Conservation (phyloP, 2,329 filamentous ascomycete genomes). For the Pseudogymnoascus sp. region DNA sequence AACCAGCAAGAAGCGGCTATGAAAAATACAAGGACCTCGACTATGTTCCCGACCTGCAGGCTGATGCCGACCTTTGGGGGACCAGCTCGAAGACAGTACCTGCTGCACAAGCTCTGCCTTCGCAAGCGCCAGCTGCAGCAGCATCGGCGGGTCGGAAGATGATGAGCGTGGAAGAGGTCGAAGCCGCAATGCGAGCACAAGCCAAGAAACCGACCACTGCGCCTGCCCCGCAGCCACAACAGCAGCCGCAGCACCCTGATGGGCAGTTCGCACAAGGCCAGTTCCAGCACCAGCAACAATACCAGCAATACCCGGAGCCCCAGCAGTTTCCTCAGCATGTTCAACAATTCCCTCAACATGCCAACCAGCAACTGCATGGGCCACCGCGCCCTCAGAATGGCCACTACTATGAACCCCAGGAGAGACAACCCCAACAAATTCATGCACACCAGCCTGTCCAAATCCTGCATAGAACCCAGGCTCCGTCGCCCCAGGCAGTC, state of each 20-base stretch:
- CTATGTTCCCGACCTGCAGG: constrained; percentile 82
- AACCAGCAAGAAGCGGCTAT: constrained; percentile 73
- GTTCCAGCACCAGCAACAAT: constrained; percentile 19
- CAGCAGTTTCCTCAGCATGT: constrained; percentile 27
- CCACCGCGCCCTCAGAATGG: constrained; percentile 20
- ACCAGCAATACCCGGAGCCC: constrained; percentile 11
- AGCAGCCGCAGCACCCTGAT: constrained; percentile 14
- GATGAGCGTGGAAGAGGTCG: constrained; percentile 94
- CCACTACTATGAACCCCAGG: constrained; percentile 2
- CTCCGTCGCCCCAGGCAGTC: constrained; percentile 20
- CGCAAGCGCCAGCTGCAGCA: constrained; percentile 27
- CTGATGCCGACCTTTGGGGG: constrained; percentile 90
- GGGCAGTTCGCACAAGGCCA: constrained; percentile 27
- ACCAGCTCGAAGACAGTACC: constrained; percentile 51
- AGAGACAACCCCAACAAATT: constrained; percentile 6
- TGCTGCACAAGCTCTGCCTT: constrained; percentile 18
- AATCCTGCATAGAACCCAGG: constrained; percentile 18
- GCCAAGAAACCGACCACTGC: constrained; percentile 42
- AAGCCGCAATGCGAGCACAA: constrained; percentile 80
- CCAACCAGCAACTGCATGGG: constrained; percentile 20
- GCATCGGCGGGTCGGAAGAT: constrained; percentile 57
- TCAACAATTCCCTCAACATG: constrained; percentile 25
- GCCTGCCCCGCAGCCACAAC: constrained; percentile 23
- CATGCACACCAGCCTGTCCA: constrained; percentile 18
- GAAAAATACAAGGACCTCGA: constrained; percentile 78